phyloP scores from a whole-genome alignment of 73 alveolate genomes.

The Paramecium tetraurelia region DNA sequence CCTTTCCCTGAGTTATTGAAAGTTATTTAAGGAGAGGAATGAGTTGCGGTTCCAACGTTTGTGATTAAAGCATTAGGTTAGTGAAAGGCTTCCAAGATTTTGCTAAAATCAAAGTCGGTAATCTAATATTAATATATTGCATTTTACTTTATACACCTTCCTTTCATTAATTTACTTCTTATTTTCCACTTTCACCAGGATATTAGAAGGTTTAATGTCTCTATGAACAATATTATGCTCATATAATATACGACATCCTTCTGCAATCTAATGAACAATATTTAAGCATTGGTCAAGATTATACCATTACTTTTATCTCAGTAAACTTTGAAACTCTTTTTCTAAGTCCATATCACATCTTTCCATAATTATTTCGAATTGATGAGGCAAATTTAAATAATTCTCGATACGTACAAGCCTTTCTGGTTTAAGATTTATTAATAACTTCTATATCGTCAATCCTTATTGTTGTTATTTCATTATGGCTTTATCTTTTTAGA shows the following conservation, averaged over 20 bases:
- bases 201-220: neutral
- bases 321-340: neutral
- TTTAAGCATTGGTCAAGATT: neutral
- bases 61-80: neutral
- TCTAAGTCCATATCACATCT: neutral
- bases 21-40: neutral
- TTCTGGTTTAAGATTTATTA: neutral
- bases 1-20: no score
- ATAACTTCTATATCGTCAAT: neutral
- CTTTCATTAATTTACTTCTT: neutral
- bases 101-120: neutral
- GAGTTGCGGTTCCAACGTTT: neutral
- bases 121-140: neutral
- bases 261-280: neutral
- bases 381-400: neutral
- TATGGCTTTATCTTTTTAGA: neutral
- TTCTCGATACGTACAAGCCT: neutral
- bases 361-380: neutral
- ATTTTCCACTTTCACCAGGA: neutral
- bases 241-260: neutral
- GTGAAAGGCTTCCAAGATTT: neutral
- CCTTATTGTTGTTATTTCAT: neutral
- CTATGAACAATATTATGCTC: neutral
- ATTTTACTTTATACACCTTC: neutral
- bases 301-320: neutral